Evolutionary conservation across 2,329 filamentous ascomycete species (phyloP), one percentile per base, ranked within the genome.

Genomic region (Aspergillus intermedius): DNA sequence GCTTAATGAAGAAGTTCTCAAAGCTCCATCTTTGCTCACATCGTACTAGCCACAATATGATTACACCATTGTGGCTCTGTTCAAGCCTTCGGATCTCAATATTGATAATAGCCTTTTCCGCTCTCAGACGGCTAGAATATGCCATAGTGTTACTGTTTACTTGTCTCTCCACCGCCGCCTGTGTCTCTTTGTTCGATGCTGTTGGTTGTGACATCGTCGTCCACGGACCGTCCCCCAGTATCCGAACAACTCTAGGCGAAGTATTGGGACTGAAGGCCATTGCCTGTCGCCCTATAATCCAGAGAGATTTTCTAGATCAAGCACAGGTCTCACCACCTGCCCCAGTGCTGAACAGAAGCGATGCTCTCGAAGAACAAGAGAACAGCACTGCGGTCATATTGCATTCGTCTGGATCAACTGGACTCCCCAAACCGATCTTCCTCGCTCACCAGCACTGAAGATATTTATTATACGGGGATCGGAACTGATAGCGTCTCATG

Each of bases 361-460:
- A 53, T 5, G 60, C 55, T 53, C 51, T 52, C 21, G 66, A 58
- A 44, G 53, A 32, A 53, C 71, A 54, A 55, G 63, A 35, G 15
- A 56, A 45, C 23, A 66, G 66, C 43, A 54, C 65, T 1, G 67
- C 67, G 0, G 53, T 75, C 28, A 74, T 76, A 23, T 64, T 71
- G 37, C 75, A 77, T 52, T 77, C 74, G 0, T 76, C 74, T 0
- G 75, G 75, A 0, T 75, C 74, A 2, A 77, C 74, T 0, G 73
- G 74, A 1, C 65, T 70, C 3, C 74, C 74, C 0, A 76, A 76
- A 49, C 73, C 74, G 3, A 59, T 76, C 2, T 62, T 68, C 12
- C 64, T 74, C 30, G 73, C 70, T 2, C 72, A 76, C 46, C 60
- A 63, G 32, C 64, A 4, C 45, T 74, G 19, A 61, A 73, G 55